Evolutionary conservation across 1,284 basidiomycete genomes (phyloP), one percentile per base, ranked within the genome.

Genomic region (Ceratobasidium sp.): DNA sequence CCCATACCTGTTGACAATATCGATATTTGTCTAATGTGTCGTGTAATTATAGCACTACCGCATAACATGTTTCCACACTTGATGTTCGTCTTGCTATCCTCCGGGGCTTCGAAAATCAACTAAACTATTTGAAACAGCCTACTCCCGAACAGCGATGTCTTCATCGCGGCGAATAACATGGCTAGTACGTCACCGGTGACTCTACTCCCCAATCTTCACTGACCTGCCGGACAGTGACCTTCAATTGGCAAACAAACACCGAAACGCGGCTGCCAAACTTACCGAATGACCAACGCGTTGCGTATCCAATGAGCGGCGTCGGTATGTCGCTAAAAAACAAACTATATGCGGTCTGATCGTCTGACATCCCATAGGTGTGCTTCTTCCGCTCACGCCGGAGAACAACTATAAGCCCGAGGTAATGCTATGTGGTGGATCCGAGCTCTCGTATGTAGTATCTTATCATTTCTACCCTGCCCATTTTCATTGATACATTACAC

Each of bases 231-330:
- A 79, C 92, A 3, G 93, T 92, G 85, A 89, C 95, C 75, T 95
- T 94, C 79, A 87, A 95, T 80, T 92, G 91, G 90, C 80, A 86
- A 78, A 82, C 82, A 4, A 90, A 94, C 79, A 86, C 82, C 0
- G 93, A 95, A 81, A 84, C 81, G 24, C 83, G 87, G 50, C 87
- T 95, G 1, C 93, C 93, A 15, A 81, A 81, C 56, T 86, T 96
- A 76, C 94, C 94, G 1, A 94, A 95, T 77, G 90, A 89, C 47
- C 89, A 95, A 15, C 90, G 91, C n/a, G 88, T 95, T 47, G 93
- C 92, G 0, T 95, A 95, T 81, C 93, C 93, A 0, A 92, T 93
- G 89, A 86, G 91, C 24, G 93, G 91, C 24, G 54, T 74, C 3
- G 78, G 9, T 59, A 75, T 47, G 77, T 74, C n/a, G n/a, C n/a